Percentiles rank a stretch among this genome's conserved stretches.
phyloP scores from a whole-genome alignment of 2,329 filamentous ascomycete species.

The Fusarium sp. region DNA sequence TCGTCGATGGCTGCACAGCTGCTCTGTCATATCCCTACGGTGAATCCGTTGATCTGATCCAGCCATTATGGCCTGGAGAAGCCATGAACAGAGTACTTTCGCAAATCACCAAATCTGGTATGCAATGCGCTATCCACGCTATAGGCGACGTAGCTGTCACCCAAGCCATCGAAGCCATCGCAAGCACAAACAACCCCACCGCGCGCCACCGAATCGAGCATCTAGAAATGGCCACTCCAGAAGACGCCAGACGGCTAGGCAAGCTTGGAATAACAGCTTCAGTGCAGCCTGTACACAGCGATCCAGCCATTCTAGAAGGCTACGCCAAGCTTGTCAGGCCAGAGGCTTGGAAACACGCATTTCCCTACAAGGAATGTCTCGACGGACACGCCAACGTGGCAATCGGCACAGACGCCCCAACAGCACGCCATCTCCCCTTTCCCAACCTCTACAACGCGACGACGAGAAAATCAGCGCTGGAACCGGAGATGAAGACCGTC shows the following conservation, averaged over 20 bases:
- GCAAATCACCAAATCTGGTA: conserved; percentile 64
- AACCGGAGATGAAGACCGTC: conserved; percentile 57
- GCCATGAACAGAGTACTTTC: conserved; percentile 67
- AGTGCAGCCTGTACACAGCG: conserved; percentile 70
- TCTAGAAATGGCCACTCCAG: conserved; percentile 68
- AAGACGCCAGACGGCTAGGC: conserved; percentile 69
- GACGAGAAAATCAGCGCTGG: conserved; percentile 67
- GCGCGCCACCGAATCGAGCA: conserved; percentile 75
- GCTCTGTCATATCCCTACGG: conserved; percentile 71
- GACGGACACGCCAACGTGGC: conserved; percentile 67
- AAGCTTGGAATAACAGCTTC: conserved; percentile 71
- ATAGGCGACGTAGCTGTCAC: conserved; percentile 72
- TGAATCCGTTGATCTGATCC: conserved; percentile 60
- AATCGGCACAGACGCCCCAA: conserved; percentile 71
- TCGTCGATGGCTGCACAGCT: conserved; percentile 75
- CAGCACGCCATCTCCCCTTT: conserved; percentile 67
- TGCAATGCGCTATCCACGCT: conserved; percentile 75
- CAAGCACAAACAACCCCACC: conserved; percentile 56
- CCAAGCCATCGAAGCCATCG: conserved; percentile 70
- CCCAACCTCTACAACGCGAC: conserved; percentile 71
- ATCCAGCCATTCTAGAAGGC: conserved; percentile 71
- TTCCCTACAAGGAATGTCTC: conserved; percentile 73
- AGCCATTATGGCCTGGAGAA: conserved; percentile 65
- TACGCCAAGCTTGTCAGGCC: conserved; percentile 71
- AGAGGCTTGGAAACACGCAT: conserved; percentile 68